Evolutionary conservation across 2,329 filamentous ascomycete species (phyloP), one percentile per base, ranked within the genome.

Genomic region (Xylaria sp.): DNA sequence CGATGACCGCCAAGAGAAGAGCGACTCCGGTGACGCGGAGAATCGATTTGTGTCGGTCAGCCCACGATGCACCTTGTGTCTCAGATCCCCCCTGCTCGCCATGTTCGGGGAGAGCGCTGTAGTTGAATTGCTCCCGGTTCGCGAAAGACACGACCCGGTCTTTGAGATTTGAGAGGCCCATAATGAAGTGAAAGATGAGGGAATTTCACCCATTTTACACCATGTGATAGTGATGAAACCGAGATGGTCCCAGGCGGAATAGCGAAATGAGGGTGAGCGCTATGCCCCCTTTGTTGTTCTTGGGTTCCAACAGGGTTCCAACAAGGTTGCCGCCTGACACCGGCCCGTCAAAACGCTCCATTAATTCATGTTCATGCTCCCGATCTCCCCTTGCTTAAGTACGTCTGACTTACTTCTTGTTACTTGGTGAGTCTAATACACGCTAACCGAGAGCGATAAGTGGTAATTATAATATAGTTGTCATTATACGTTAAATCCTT

Each of bases 101-200:
- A 53, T 70, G 58, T 54, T 65, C 68, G 13, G 68, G 64, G 7
- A 74, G 65, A 17, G 64, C 67, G 43, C 60, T 67, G 47, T 74
- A 74, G 38, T 51, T 54, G 52, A 69, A 62, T 23, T 53, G 48
- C 52, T 58, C 58, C 38, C 48, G n/a, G 17, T 46, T 58, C 48
- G 60, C 54, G 17, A 70, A 60, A 35, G 60, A 64, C 46, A 38
- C 52, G 46, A 69, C 41, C 29, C 60, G 54, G 43, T 66, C 62
- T 60, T 58, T 67, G 38, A 70, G 59, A 57, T 66, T 56, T 43
- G 68, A 58, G 56, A 73, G 62, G 52, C 59, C 67, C 71, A 72
- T 72, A 31, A 60, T 64, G 52, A 57, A 51, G 40, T 52, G 25
- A 40, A 33, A 3, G 23, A 27, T 25, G 21, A 61, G 40, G n/a